These are phyloP conservation scores for Cladobotryum mycophilum DNA, from an alignment of 2,329 filamentous ascomycete species.

Conservation along the genomic window DNA sequence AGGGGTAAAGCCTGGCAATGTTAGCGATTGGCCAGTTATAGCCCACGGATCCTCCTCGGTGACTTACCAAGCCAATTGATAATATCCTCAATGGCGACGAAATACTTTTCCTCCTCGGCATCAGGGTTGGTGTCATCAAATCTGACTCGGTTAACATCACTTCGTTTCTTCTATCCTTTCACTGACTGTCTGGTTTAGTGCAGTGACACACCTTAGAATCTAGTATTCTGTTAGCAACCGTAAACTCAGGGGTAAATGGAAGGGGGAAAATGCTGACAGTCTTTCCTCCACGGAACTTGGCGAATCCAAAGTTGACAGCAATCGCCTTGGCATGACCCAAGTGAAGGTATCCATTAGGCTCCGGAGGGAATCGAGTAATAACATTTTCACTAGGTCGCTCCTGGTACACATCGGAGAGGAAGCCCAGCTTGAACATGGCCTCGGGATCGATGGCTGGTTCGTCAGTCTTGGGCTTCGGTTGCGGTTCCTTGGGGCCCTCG, in stretches of 20 bases:
- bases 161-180: neutral
- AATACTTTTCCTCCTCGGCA: constrained; percentile 85
- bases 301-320: constrained; percentile 93
- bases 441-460: constrained; percentile 46
- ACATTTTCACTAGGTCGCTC: constrained; percentile 57
- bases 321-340: constrained; percentile 95
- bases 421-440: constrained; percentile 74
- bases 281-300: constrained; percentile 71
- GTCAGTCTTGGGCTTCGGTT: constrained; percentile 24
- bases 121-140: constrained; percentile 97
- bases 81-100: constrained; percentile 81
- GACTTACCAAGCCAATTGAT: constrained; percentile 25
- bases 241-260: neutral
- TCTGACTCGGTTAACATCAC: constrained; percentile 26
- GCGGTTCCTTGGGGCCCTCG: constrained; percentile 16
- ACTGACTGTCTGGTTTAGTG: no score
- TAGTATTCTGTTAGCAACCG: neutral
- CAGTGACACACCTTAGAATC: no score
- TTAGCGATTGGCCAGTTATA: neutral
- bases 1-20: constrained; percentile 57
- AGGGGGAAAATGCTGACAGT: constrained; percentile 19
- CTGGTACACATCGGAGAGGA: constrained; percentile 65
- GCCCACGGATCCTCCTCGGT: neutral
- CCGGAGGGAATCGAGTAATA: constrained; percentile 70
- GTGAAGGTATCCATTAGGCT: constrained; percentile 90